Evolutionary conservation across 108 stramenopile genomes (phyloP), one percentile per base, ranked within the genome.

Genomic region (Aureococcus anophagefferens): DNA sequence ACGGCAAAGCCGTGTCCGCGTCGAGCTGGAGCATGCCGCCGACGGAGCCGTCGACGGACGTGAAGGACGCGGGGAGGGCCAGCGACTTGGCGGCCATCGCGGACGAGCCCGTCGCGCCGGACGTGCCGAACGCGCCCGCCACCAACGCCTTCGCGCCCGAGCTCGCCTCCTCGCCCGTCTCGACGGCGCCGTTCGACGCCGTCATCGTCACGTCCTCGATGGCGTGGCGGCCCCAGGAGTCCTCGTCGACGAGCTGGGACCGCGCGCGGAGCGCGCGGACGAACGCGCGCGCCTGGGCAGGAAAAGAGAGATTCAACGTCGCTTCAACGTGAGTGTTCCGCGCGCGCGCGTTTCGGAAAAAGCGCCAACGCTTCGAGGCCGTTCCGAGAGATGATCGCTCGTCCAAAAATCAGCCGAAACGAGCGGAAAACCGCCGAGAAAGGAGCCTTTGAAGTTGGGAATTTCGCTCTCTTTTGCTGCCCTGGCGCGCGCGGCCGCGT

Each of bases 1-100:
- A 85, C 14, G 84, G 82, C 28, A 85, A 74, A 16, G 77, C 34
- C 7, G 84, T 83, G 46, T 83, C 81, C 5, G 82, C 81, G 64
- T 86, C 82, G 69, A 83, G 45, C 73, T 81, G 77, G 32, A 78
- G 67, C 62, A 77, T 36, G 7, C 78, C 69, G 25, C 70, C 33
- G 68, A 7, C 30, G 34, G 78, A 46, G 37, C 33, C 46, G 28
- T 71, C 68, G 64, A 71, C 74, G 35, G 75, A 59, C 40, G 68
- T 69, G 69, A 69, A 69, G 40, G 51, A n/a, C 40, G 69, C 68
- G 30, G 64, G 36, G n/a, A 70, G 69, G 21, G 68, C 68, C 63
- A 71, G 62, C 62, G 63, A 40, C 46, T 75, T 46, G 35, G 68
- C 74, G 17, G 46, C 68, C 68, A 75, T 69, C 25, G 67, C 68